Percentiles rank a stretch among this genome's conserved stretches.
These are phyloP conservation scores for Starmerella bombi DNA, from an alignment of 805 yeast species.

Conservation along the genomic window DNA sequence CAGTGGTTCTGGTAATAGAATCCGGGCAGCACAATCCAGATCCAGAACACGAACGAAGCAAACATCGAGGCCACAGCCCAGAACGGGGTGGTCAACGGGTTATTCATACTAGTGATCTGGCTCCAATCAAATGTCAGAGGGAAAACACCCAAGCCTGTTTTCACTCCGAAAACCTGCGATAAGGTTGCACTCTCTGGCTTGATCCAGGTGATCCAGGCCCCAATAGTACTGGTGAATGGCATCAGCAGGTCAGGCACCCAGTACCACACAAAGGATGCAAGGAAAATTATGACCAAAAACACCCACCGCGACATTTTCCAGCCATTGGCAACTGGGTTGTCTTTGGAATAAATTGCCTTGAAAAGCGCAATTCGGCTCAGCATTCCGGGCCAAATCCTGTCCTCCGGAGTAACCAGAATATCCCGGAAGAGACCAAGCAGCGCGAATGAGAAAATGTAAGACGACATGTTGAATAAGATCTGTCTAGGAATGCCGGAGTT, in stretches of 20 bases:
- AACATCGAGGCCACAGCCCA: constrained; percentile 34
- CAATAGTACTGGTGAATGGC: constrained; percentile 40
- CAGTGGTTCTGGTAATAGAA: constrained; percentile 43
- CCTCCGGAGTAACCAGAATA: constrained; percentile 47
- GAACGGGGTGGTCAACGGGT: constrained; percentile 52
- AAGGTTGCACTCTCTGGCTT: constrained; percentile 41
- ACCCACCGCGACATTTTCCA: constrained; percentile 45
- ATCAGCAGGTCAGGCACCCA: constrained; percentile 54
- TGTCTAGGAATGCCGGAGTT: constrained; percentile 40
- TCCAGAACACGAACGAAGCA: constrained; percentile 40
- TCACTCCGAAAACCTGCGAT: constrained; percentile 54
- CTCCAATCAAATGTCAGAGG: constrained; percentile 65
- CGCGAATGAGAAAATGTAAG: constrained; percentile 56
- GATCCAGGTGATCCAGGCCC: constrained; percentile 55
- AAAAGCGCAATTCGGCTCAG: constrained; percentile 48
- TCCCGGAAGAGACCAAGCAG: constrained; percentile 50
- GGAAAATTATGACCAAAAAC: constrained; percentile 36
- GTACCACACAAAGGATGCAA: constrained; percentile 37
- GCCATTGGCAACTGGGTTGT: constrained; percentile 42
- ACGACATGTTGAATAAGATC: constrained; percentile 38
- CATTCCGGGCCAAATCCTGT: constrained; percentile 60
- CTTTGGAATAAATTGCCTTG: constrained; percentile 38
- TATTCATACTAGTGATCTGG: constrained; percentile 39
- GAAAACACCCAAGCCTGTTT: constrained; percentile 49
- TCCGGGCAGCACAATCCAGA: constrained; percentile 25